phyloP scores from a whole-genome alignment of 2,329 filamentous ascomycete species.

The Corynespora cassiicola region DNA sequence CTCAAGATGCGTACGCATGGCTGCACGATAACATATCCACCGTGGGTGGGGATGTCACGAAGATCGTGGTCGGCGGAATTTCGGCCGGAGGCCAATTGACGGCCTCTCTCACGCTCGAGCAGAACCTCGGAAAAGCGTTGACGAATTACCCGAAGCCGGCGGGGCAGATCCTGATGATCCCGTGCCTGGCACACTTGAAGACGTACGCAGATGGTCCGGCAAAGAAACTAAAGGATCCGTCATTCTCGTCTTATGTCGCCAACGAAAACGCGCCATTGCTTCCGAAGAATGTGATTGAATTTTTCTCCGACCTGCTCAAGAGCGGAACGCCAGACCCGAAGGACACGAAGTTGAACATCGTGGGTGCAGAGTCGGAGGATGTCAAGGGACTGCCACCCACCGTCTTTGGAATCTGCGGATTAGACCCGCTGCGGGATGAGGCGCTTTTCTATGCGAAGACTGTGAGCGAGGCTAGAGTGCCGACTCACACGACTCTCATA shows the following conservation, averaged over 20 bases:
- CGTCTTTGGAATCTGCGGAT: slow-evolving; percentile 57
- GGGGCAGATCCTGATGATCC: slow-evolving; percentile 54
- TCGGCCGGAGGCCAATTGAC: slow-evolving; percentile 60
- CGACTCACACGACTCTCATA: slow-evolving; percentile 58
- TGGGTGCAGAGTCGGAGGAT: slow-evolving; percentile 38
- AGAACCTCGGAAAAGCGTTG: slow-evolving; percentile 50
- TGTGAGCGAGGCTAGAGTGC: slow-evolving; percentile 54
- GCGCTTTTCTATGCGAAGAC: slow-evolving; percentile 55
- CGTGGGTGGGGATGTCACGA: slow-evolving; percentile 47
- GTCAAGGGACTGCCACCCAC: slow-evolving; percentile 55
- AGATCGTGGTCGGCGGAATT: slow-evolving; percentile 59
- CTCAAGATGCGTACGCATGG: slow-evolving; percentile 63
- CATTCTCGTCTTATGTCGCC: slow-evolving; percentile 50
- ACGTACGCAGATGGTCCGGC: slow-evolving; percentile 48
- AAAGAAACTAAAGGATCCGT: slow-evolving; percentile 43
- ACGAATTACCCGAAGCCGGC: slow-evolving; percentile 44
- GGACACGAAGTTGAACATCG: slow-evolving; percentile 40
- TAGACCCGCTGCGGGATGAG: slow-evolving; percentile 59
- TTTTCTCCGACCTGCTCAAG: slow-evolving; percentile 37
- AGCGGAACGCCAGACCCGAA: slow-evolving; percentile 26
- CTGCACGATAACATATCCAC: slow-evolving; percentile 52
- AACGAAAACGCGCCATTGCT: slow-evolving; percentile 57
- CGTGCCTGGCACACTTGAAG: slow-evolving; percentile 45
- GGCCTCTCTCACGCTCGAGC: slow-evolving; percentile 51
- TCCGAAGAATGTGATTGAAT: slow-evolving; percentile 45